Evolutionary conservation across 192 early-diverging fungal species (phyloP), one percentile per base, ranked within the genome.

Genomic region (Dispira simplex): DNA sequence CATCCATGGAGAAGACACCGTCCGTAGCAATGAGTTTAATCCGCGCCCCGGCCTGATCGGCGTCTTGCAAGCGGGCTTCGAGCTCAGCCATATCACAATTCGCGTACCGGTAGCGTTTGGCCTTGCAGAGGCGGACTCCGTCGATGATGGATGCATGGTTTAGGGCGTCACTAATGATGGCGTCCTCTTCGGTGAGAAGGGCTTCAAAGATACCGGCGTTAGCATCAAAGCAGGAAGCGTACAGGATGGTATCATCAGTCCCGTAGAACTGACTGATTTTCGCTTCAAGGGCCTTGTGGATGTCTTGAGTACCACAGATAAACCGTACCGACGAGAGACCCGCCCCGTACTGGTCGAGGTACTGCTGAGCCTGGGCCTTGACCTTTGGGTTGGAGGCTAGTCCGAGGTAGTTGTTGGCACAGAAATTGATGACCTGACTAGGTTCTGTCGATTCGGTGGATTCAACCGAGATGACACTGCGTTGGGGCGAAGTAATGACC

Each of bases 381-480:
- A 86, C 81, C 18, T 68, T 67, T 10, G 81, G 75, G 54, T 81
- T 73, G 62, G 79, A 80, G 3, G 84, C 77, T 39, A 86, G 71
- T 25, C 81, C 84, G 13, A 86, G 74, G 64, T 86, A 86, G 74
- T 83, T 86, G 78, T 86, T 86, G 60, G 84, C 84, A 58, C 84
- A 86, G 65, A 86, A 83, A 75, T 83, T 83, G 60, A 83, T 56
- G 39, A 81, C 79, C 46, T 68, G 64, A 6, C 56, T 20, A 14
- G 70, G 64, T n/a, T 11, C 57, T 27, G 53, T 54, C 39, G 70
- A 54, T 46, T 70, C 64, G 49, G 60, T 63, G 54, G 74, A 76
- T 26, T 62, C 67, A 8, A 86, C 82, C 21, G 23, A 65, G 58
- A 83, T 82, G 6, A 68, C 62, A 10, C 77, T 69, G 53, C 73